These are phyloP conservation scores for Mycena rebaudengoi DNA, from an alignment of 768 basidiomycete species.

Conservation along the genomic window DNA sequence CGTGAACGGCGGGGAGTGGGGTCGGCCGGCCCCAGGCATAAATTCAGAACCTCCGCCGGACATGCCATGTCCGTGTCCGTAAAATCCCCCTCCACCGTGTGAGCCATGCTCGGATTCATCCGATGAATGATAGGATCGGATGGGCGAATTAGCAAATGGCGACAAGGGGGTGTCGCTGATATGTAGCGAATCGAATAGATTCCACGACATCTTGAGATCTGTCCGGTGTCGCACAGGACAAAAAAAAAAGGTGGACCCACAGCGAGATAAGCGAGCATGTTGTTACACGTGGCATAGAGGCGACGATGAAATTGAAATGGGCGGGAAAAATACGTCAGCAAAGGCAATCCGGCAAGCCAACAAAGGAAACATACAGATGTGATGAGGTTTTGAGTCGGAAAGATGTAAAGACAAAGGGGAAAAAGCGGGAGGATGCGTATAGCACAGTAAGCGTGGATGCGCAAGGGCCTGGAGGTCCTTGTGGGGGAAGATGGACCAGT, in stretches of 20 bases:
- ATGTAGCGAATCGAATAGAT: background rate
- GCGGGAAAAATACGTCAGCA: constrained; percentile 16
- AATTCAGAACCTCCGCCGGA: constrained; percentile 2
- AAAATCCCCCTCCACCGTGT: constrained; percentile 11
- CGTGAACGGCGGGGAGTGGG: constrained; percentile 2
- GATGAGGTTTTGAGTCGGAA: constrained; percentile 7
- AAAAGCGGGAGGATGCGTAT: background rate
- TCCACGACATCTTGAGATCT: background rate
- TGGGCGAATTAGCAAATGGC: background rate
- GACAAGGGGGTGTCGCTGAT: background rate
- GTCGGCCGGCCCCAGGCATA: background rate
- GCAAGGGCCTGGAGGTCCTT: constrained; percentile 2
- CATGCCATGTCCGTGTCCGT: background rate
- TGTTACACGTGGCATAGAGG: constrained; percentile 12
- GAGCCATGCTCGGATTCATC: constrained; percentile 13
- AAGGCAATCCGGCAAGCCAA: constrained; percentile 13
- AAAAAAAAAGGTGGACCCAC: constrained; percentile 17
- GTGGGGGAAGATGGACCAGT: background rate
- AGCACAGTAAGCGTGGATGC: background rate
- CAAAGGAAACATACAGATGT: constrained; percentile 16
- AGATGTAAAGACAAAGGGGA: background rate
- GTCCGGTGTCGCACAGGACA: constrained; percentile 7
- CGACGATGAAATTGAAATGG: constrained; percentile 3
- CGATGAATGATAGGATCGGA: constrained; percentile 18
- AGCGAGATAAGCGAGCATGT: background rate